phyloP scores from a whole-genome alignment of 192 early-diverging fungal genomes.

The Coemansia sp. region DNA sequence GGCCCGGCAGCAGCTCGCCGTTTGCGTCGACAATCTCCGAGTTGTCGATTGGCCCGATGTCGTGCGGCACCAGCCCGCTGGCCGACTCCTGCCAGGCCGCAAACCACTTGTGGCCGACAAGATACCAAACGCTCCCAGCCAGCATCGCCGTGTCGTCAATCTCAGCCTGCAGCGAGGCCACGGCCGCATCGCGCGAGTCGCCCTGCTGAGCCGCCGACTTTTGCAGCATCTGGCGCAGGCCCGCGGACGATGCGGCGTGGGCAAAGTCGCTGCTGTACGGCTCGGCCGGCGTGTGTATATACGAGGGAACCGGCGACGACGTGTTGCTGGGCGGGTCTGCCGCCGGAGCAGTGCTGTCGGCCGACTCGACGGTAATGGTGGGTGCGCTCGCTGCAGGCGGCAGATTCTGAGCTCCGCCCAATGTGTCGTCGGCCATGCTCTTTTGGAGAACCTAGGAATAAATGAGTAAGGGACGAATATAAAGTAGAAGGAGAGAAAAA shows the following conservation, averaged over 20 bases:
- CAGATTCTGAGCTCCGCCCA: not conserved
- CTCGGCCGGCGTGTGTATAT: conserved; percentile 34
- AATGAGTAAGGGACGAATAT: not conserved
- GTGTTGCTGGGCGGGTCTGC: not conserved
- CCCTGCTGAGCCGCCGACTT: not conserved
- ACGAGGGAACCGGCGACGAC: conserved; percentile 14
- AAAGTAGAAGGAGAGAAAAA: not conserved
- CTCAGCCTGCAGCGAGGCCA: conserved; percentile 13
- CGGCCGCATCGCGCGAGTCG: conserved; percentile 8
- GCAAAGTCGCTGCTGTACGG: conserved; percentile 18
- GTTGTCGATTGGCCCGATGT: conserved; percentile 53
- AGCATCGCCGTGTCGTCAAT: conserved; percentile 20
- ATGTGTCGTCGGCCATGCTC: not conserved
- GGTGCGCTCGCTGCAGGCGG: not conserved
- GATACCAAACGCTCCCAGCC: conserved; percentile 48
- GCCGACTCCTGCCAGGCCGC: conserved; percentile 44
- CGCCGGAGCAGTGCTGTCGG: not conserved
- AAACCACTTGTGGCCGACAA: conserved; percentile 50
- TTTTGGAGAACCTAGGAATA: too few relatives aligned
- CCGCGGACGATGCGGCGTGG: not conserved
- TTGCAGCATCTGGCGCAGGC: not conserved
- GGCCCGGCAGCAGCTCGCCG: conserved; percentile 33
- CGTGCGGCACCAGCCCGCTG: conserved; percentile 14
- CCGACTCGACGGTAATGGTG: not conserved
- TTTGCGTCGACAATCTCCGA: conserved; percentile 21